Conservation (phyloP, 768 basidiomycete genomes). For the Suillus sp. region DNA sequence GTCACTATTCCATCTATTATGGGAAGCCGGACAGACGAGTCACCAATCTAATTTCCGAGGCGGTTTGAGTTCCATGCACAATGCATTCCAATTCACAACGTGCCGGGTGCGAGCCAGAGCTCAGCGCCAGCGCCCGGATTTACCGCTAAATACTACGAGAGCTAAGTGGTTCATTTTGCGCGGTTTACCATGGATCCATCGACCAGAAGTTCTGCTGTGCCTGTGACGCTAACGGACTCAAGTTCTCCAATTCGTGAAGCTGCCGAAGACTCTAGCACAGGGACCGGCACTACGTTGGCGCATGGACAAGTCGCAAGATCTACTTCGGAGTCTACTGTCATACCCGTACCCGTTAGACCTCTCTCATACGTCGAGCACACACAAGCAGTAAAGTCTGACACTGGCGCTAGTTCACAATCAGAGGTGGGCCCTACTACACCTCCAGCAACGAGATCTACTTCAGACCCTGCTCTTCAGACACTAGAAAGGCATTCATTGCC, state of each 20-base stretch:
- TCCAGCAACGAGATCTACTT: background rate
- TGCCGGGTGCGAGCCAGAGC: background rate
- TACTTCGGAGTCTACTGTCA: background rate
- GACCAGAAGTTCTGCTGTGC: background rate
- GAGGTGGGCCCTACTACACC: background rate
- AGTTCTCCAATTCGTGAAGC: background rate
- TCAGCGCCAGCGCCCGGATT: background rate
- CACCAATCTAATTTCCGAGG: conserved; percentile 1
- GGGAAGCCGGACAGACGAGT: background rate
- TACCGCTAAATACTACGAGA: background rate
- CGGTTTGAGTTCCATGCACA: background rate
- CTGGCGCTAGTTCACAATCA: background rate
- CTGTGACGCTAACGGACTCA: background rate
- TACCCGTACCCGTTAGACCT: background rate
- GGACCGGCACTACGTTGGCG: background rate
- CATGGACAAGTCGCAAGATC: background rate
- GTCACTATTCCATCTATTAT: background rate
- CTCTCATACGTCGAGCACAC: background rate
- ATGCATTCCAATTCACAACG: conserved; percentile 1
- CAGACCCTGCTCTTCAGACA: background rate
- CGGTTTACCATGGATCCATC: background rate
- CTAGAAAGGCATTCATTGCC: background rate
- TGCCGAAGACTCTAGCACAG: background rate
- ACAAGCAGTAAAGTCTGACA: background rate
- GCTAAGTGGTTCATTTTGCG: background rate